Conservation (phyloP, 2,329 filamentous ascomycete genomes). For the Botryotinia calthae region DNA sequence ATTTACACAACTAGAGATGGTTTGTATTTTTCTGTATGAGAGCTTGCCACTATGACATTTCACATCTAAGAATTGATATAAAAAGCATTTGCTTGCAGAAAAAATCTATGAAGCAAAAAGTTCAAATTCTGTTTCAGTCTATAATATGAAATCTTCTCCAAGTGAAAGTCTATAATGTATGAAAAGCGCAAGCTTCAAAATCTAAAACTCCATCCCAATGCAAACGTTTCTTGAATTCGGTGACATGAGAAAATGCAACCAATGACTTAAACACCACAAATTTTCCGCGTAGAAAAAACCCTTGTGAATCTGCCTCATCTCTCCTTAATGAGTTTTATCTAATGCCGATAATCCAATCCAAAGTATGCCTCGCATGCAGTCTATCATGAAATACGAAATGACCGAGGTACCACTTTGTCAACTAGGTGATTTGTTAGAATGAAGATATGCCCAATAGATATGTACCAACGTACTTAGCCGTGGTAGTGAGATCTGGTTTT, state of each 20-base stretch:
- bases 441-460: not conserved
- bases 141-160: not conserved
- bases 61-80: not conserved
- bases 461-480: conserved; percentile 10
- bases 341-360: not conserved
- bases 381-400: not conserved
- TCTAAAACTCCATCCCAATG: not conserved
- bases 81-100: not conserved
- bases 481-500: not conserved
- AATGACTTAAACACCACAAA: not conserved
- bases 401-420: not conserved
- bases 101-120: not conserved
- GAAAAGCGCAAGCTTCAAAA: not conserved
- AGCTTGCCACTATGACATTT: not conserved
- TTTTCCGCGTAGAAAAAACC: not conserved
- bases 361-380: not conserved
- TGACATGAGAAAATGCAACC: not conserved
- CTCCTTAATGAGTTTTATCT: not conserved
- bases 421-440: not conserved
- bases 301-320: not conserved
- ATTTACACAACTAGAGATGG: too few relatives aligned
- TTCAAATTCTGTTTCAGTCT: not conserved
- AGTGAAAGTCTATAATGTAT: not conserved
- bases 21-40: not conserved
- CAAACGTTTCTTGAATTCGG: not conserved